A percentile compares a stretch with the other conserved stretches of the same genome.
phyloP scores from a whole-genome alignment of 257 asterid genomes.

The Plectranthus barbatus region DNA sequence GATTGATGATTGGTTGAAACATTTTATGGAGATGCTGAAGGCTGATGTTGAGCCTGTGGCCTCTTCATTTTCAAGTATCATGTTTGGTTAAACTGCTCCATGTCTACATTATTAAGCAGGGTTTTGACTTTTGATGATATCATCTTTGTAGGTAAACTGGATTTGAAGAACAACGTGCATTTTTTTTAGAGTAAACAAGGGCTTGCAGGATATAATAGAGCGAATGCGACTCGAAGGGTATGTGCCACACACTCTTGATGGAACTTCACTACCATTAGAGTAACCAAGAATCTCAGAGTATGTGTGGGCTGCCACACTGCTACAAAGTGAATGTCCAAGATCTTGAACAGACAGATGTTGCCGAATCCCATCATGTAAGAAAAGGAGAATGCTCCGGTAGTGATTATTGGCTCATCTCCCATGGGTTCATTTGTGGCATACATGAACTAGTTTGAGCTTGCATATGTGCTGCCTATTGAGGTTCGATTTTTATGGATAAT shows the following conservation, averaged over 20 bases:
- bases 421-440: too few relatives aligned
- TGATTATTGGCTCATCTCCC: conserved; percentile 69
- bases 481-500: too few relatives aligned
- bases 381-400: conserved; percentile 60
- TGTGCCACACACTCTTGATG: conserved; percentile 48
- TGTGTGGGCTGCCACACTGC: conserved; percentile 68
- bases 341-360: conserved; percentile 41
- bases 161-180: too few relatives aligned
- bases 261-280: conserved; percentile 47
- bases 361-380: conserved; percentile 51
- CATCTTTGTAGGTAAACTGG: conserved; percentile 59
- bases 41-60: conserved; percentile 55
- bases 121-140: conserved; percentile 54
- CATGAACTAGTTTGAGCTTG: too few relatives aligned
- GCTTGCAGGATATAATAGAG: conserved; percentile 40
- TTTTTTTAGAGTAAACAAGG: conserved; percentile 38
- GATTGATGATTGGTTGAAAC: conserved; percentile 55
- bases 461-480: too few relatives aligned
- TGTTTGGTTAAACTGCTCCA: conserved; percentile 85
- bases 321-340: conserved; percentile 44
- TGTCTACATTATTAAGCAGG: conserved; percentile 46
- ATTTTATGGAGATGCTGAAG: conserved; percentile 68
- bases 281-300: conserved; percentile 58
- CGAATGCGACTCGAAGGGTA: conserved; percentile 47
- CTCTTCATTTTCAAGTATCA: conserved; percentile 71